Evolutionary conservation across 768 basidiomycete species (phyloP).

Genomic region (Mycena capillaripes): DNA sequence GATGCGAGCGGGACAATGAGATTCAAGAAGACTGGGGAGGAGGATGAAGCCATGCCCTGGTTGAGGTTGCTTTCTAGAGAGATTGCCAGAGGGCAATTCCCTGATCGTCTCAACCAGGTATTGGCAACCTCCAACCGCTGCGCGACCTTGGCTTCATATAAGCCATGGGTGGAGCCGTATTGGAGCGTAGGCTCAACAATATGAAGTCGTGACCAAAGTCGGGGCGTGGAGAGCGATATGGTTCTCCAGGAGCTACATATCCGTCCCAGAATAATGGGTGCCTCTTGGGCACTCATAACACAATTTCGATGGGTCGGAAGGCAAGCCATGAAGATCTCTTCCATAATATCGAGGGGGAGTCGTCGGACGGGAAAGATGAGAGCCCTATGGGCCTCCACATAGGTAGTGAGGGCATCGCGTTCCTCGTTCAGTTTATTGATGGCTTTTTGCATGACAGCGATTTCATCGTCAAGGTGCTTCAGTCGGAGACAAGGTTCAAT

Average conservation of each 20-base stretch:
- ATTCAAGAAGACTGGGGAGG: background rate
- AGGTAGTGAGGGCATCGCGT: background rate
- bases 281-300: conserved; percentile 37
- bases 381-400: conserved; percentile 11
- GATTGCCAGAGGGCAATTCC: background rate
- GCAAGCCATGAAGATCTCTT: conserved; percentile 29
- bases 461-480: background rate
- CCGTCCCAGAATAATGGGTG: conserved; percentile 45
- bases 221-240: conserved; percentile 41
- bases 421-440: background rate
- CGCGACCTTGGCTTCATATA: conserved; percentile 2
- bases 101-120: conserved; percentile 12
- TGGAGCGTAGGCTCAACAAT: conserved; percentile 13
- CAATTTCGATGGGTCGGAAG: conserved; percentile 25
- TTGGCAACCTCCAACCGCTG: conserved; percentile 19
- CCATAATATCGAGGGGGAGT: conserved; percentile 18
- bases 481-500: background rate
- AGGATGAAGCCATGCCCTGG: background rate
- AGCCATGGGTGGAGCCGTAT: background rate
- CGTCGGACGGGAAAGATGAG: conserved; percentile 1
- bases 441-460: background rate
- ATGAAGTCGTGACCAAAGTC: conserved; percentile 42
- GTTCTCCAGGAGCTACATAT: conserved; percentile 48
- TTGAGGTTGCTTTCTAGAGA: background rate
- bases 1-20: background rate